Evolutionary conservation across 306 rosid species (phyloP).

Genomic region (Cyamopsis tetragonoloba): DNA sequence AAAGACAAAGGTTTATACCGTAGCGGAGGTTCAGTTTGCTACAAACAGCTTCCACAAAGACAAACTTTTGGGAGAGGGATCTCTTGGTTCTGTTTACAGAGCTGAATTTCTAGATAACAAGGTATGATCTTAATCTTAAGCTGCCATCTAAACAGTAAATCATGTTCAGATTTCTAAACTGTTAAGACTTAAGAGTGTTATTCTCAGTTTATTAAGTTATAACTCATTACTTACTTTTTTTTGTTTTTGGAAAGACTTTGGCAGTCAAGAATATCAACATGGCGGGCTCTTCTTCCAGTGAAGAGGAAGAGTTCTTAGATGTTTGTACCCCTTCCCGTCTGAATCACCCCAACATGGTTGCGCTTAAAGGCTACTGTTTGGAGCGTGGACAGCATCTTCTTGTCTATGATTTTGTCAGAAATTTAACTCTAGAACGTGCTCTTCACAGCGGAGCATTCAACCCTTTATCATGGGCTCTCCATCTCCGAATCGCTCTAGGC

Average conservation of each 20-base stretch:
- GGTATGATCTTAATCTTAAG: slow-evolving; percentile 41
- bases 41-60: slow-evolving; percentile 71
- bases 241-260: slow-evolving; percentile 43
- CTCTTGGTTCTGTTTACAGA: slow-evolving; percentile 86
- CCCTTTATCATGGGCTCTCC: slow-evolving; percentile 75
- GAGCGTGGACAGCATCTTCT: slow-evolving; percentile 90
- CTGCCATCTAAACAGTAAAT: slow-evolving; percentile 1
- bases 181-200: too few species aligned
- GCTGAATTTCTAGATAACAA: slow-evolving; percentile 79
- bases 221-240: not conserved
- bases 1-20: slow-evolving; percentile 59
- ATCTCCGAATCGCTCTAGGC: slow-evolving; percentile 71
- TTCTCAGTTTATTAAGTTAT: not conserved
- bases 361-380: slow-evolving; percentile 73
- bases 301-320: slow-evolving; percentile 84
- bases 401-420: slow-evolving; percentile 63
- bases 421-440: slow-evolving; percentile 60
- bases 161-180: slow-evolving; percentile 1
- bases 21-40: slow-evolving; percentile 73
- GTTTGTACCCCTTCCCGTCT: slow-evolving; percentile 71
- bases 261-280: slow-evolving; percentile 74
- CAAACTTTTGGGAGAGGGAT: slow-evolving; percentile 79
- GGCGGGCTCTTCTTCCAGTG: slow-evolving; percentile 56
- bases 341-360: slow-evolving; percentile 76
- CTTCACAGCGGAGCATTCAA: slow-evolving; percentile 57